These are phyloP conservation scores for Fusarium stilboides DNA, from an alignment of 2,329 filamentous ascomycete species.

Conservation along the genomic window DNA sequence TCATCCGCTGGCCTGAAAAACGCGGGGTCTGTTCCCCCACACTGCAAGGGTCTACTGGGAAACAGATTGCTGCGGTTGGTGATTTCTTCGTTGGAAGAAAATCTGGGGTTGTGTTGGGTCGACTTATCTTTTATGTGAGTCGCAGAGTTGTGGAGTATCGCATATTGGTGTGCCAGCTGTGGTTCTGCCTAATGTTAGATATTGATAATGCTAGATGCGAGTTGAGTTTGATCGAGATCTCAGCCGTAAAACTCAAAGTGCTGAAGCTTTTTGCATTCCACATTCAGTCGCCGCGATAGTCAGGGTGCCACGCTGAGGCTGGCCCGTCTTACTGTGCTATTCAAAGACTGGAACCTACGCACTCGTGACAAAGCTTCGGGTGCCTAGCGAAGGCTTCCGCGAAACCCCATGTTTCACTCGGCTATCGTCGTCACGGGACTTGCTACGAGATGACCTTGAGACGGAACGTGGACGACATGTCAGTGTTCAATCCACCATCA, in stretches of 20 bases:
- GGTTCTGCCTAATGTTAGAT: slow-evolving; percentile 9
- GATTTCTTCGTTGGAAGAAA: slow-evolving; percentile 21
- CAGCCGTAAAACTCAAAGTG: slow-evolving; percentile 25
- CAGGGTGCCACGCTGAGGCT: slow-evolving; percentile 26
- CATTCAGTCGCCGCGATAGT: slow-evolving; percentile 10
- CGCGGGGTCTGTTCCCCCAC: slow-evolving; percentile 48
- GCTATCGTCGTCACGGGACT: slow-evolving; percentile 34
- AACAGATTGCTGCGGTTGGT: slow-evolving; percentile 23
- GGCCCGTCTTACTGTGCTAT: slow-evolving; percentile 35
- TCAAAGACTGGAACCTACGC: slow-evolving; percentile 4
- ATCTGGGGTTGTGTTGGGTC: slow-evolving; percentile 14
- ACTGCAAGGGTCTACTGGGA: slow-evolving; percentile 43
- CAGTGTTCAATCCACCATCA: slow-evolving; percentile 19
- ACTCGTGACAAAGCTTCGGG: slow-evolving; percentile 28
- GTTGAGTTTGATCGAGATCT: slow-evolving; percentile 19
- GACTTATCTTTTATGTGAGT: slow-evolving; percentile 11
- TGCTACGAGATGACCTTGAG: slow-evolving; percentile 20
- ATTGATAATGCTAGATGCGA: slow-evolving; percentile 24
- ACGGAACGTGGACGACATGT: slow-evolving; percentile 19
- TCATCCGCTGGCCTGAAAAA: slow-evolving; percentile 46
- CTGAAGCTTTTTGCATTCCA: slow-evolving; percentile 8
- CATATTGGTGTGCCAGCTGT: slow-evolving; percentile 5
- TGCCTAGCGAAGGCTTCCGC: slow-evolving; percentile 37
- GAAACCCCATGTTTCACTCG: slow-evolving; percentile 36
- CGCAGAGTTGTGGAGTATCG: slow-evolving; percentile 16